A percentile compares a stretch with the other conserved stretches of the same genome.
phyloP scores from a whole-genome alignment of 2,329 filamentous ascomycete genomes.

The Alternaria triticina region DNA sequence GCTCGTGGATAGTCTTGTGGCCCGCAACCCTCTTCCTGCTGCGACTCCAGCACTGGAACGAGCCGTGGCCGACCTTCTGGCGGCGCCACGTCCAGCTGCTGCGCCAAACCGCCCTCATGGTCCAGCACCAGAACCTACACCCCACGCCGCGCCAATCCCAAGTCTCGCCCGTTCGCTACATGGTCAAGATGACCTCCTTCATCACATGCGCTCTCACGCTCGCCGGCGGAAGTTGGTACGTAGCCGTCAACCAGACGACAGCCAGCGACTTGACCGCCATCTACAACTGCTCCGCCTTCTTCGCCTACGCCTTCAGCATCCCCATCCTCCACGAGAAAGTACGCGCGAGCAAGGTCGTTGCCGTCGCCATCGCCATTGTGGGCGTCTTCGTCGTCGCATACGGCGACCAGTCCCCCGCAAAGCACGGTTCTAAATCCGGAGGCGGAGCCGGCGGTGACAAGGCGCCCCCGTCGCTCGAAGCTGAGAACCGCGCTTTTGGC shows the following conservation, averaged over 20 bases:
- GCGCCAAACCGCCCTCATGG: constrained; percentile 78
- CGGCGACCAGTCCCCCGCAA: constrained; percentile 68
- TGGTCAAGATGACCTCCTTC: constrained; percentile 78
- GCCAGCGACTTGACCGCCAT: constrained; percentile 95
- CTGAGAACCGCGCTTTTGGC: constrained; percentile 74
- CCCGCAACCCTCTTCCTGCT: constrained; percentile 81
- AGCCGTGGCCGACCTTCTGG: constrained; percentile 88
- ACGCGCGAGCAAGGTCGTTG: constrained; percentile 81
- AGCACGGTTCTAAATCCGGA: constrained; percentile 62
- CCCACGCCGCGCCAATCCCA: constrained; percentile 58
- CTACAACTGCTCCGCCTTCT: constrained; percentile 99
- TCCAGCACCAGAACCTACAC: constrained; percentile 77
- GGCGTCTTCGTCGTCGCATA: constrained; percentile 97
- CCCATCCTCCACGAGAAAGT: constrained; percentile 86
- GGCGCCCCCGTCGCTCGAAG: constrained; percentile 57
- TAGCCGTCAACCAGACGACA: constrained; percentile 91
- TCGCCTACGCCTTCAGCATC: constrained; percentile 96
- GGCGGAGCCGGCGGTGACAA: constrained; percentile 60
- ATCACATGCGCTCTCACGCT: constrained; percentile 87
- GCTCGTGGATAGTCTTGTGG: constrained; percentile 91
- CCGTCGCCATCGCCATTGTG: constrained; percentile 83
- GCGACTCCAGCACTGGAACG: constrained; percentile 76
- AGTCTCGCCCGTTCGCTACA: constrained; percentile 70
- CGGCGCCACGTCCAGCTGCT: constrained; percentile 70
- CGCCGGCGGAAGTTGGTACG: constrained; percentile 92